A percentile compares a stretch with the other conserved stretches of the same genome.
These are phyloP conservation scores for Carex scoparia DNA, from an alignment of 176 grass and related monocot genomes.

Conservation along the genomic window DNA sequence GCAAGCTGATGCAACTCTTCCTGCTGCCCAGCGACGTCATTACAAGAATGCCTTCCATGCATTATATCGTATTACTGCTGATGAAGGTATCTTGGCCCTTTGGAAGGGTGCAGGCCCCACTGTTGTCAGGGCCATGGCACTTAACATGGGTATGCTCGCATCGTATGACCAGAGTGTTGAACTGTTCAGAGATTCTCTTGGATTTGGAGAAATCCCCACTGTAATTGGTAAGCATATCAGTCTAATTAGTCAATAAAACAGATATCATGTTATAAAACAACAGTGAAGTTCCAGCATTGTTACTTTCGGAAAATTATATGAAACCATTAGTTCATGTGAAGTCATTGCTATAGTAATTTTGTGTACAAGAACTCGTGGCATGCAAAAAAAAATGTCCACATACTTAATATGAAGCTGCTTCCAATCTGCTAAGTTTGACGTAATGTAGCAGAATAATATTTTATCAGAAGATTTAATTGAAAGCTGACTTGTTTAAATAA, in stretches of 20 bases:
- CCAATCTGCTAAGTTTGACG: not conserved
- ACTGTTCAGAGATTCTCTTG: conserved; percentile 71
- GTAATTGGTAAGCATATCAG: conserved; percentile 54
- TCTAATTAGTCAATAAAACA: not conserved
- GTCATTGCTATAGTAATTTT: not conserved
- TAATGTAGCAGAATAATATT: not conserved
- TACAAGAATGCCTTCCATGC: conserved; percentile 94
- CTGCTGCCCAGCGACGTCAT: conserved; percentile 55
- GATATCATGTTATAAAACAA: not conserved
- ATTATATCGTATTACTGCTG: conserved; percentile 62
- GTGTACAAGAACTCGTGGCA: not conserved
- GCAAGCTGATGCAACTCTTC: conserved; percentile 93
- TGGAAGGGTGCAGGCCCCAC: conserved; percentile 95
- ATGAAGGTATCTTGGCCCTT: conserved; percentile 88
- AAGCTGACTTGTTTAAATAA: not conserved
- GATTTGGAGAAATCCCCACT: conserved; percentile 70
- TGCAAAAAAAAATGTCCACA: not conserved
- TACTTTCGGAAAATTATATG: not conserved
- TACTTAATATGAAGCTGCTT: not conserved
- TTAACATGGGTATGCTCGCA: conserved; percentile 97
- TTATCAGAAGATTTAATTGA: not conserved
- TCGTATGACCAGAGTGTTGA: conserved; percentile 92
- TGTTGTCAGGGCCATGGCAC: conserved; percentile 82
- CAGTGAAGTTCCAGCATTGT: not conserved
- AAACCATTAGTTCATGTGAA: not conserved